phyloP scores from a whole-genome alignment of 257 asterid species.

The Jaltomata sinuosa region DNA sequence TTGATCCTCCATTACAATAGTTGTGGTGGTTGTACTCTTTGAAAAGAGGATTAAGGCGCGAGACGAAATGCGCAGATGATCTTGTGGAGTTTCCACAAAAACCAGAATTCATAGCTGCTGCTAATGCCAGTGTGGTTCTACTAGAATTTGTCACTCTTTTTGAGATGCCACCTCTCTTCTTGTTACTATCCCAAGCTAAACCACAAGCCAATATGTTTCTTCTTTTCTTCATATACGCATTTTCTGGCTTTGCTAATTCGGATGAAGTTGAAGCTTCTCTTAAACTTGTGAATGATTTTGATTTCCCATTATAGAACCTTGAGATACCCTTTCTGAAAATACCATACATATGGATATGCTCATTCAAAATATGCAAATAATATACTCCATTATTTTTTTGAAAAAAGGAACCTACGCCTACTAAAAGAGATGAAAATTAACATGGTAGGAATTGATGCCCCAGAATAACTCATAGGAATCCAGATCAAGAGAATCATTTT shows the following conservation, averaged over 20 bases:
- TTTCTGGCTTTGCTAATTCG: constrained; percentile 56
- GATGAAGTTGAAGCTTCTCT: constrained; percentile 40
- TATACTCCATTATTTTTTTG: too few species aligned
- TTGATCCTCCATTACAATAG: constrained; percentile 6
- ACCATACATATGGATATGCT: too few species aligned
- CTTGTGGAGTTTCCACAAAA: background rate
- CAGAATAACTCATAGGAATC: background rate
- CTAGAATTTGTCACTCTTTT: constrained; percentile 34
- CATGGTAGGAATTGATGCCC: background rate
- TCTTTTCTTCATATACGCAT: constrained; percentile 39
- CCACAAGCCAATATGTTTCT: constrained; percentile 44
- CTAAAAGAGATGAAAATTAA: background rate
- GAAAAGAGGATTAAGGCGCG: too few species aligned
- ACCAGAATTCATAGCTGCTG: constrained; percentile 15
- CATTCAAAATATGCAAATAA: too few species aligned
- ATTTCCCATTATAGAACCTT: constrained; percentile 71
- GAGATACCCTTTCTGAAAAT: constrained; percentile 64
- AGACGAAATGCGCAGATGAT: background rate
- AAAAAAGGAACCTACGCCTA: background rate
- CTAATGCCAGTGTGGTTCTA: constrained; percentile 38
- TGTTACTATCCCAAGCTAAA: constrained; percentile 34
- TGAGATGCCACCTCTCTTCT: constrained; percentile 42
- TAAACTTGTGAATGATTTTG: constrained; percentile 72
- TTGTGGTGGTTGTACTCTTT: background rate
- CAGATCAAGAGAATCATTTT: background rate